Evolutionary conservation across 225 moss, liverwort and hornwort species (phyloP).

Genomic region (Lunularia cruciata): DNA sequence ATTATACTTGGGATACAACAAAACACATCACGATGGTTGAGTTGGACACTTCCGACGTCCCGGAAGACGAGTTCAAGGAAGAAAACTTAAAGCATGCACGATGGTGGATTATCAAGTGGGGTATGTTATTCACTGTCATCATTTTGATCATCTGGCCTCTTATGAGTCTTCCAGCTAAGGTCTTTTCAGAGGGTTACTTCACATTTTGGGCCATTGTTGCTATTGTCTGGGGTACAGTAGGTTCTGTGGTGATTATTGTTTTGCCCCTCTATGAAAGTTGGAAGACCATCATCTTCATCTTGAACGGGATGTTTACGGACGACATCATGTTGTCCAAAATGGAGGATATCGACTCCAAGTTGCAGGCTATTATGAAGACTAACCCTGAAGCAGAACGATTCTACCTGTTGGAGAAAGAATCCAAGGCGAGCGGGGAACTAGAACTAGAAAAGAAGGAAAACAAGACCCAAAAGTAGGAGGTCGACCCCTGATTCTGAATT

Average conservation of each 20-base stretch:
- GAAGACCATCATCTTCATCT: constrained; percentile 53
- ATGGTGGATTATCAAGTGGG: constrained; percentile 90
- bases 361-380: constrained; percentile 46
- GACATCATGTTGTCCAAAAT: constrained; percentile 52
- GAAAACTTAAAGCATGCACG: constrained; percentile 66
- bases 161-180: constrained; percentile 75
- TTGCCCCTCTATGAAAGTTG: constrained; percentile 80
- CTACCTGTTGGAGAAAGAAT: constrained; percentile 58
- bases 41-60: constrained; percentile 51
- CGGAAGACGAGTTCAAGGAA: constrained; percentile 71
- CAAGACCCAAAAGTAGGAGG: no score
- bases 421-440: no score
- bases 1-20: constrained; percentile 80
- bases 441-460: no score
- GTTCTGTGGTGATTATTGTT: constrained; percentile 69
- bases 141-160: constrained; percentile 87
- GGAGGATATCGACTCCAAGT: constrained; percentile 45
- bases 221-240: constrained; percentile 77
- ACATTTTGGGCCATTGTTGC: constrained; percentile 85
- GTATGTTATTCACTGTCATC: constrained; percentile 63
- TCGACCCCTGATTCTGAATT: no score
- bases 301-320: constrained; percentile 71
- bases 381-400: constrained; percentile 67
- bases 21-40: constrained; percentile 82
- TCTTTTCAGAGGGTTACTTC: constrained; percentile 79